phyloP scores from a whole-genome alignment of 2,329 filamentous ascomycete genomes.

The Bertia moriformis region DNA sequence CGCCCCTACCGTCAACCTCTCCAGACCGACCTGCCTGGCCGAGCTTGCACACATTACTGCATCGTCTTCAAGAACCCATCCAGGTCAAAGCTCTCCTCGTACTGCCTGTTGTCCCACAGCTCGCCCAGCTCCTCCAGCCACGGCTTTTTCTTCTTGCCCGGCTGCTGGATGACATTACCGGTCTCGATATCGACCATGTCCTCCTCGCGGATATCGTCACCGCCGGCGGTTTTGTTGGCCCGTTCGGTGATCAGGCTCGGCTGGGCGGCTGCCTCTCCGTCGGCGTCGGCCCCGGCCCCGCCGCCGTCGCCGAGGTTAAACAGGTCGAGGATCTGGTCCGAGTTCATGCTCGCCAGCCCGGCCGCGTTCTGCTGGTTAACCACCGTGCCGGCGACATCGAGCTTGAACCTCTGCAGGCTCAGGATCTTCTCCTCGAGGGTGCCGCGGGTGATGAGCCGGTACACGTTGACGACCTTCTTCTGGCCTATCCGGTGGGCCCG shows the following conservation, averaged over 20 bases:
- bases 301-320: conserved; percentile 79
- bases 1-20: no score
- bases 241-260: conserved; percentile 48
- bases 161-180: conserved; percentile 80
- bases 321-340: conserved; percentile 90
- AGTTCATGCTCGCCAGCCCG: conserved; percentile 87
- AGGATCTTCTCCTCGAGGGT: conserved; percentile 98
- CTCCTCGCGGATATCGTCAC: conserved; percentile 50
- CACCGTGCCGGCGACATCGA: conserved; percentile 92
- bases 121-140: conserved; percentile 92
- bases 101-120: conserved; percentile 92
- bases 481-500: conserved; percentile 94
- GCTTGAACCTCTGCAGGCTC: conserved; percentile 96
- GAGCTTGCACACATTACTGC: no score
- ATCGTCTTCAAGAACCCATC: conserved; percentile 92
- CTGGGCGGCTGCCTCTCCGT: no score
- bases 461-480: conserved; percentile 99
- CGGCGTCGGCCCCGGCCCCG: no score
- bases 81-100: conserved; percentile 94
- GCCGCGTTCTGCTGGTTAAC: conserved; percentile 98
- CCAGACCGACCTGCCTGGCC: no score
- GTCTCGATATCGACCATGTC: conserved; percentile 89
- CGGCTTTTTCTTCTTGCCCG: conserved; percentile 92
- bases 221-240: conserved; percentile 39
- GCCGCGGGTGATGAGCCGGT: conserved; percentile 85